Conservation (phyloP, 2,329 filamentous ascomycete genomes). For the Emmonsia crescens region DNA sequence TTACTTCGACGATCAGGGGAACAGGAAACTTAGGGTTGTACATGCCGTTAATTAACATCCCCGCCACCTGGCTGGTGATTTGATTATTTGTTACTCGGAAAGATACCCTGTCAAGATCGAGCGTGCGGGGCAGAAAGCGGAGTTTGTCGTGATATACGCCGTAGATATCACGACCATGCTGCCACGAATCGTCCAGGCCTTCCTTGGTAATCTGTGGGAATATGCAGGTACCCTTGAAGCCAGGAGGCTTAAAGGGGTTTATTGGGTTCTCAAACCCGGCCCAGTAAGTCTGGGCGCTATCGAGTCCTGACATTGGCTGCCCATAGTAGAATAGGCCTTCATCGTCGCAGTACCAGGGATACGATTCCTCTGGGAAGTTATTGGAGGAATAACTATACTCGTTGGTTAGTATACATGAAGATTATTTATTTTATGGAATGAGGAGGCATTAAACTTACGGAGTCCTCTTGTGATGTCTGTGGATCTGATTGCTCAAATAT, state of each 20-base stretch:
- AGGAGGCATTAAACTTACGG: slow-evolving; percentile 29
- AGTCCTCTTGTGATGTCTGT: slow-evolving; percentile 76
- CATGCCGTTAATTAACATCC: slow-evolving; percentile 64
- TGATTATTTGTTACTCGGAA: slow-evolving; percentile 73
- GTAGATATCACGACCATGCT: slow-evolving; percentile 66
- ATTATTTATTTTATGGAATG: not conserved
- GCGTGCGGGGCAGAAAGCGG: slow-evolving; percentile 50
- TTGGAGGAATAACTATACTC: slow-evolving; percentile 52
- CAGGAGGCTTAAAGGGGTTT: slow-evolving; percentile 56
- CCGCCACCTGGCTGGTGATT: slow-evolving; percentile 71
- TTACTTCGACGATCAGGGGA: slow-evolving; percentile 41
- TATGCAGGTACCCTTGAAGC: slow-evolving; percentile 63
- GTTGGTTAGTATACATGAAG: not conserved
- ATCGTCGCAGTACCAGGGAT: slow-evolving; percentile 62
- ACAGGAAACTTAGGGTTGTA: slow-evolving; percentile 35
- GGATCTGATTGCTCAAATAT: slow-evolving; percentile 41
- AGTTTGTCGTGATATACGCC: slow-evolving; percentile 64
- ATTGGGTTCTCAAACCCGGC: slow-evolving; percentile 47
- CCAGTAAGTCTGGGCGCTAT: slow-evolving; percentile 54
- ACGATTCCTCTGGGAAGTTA: slow-evolving; percentile 61
- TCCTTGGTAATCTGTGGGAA: slow-evolving; percentile 69
- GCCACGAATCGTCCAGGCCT: slow-evolving; percentile 63
- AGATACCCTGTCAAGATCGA: slow-evolving; percentile 38
- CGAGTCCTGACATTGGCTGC: slow-evolving; percentile 36
- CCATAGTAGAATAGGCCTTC: slow-evolving; percentile 61